Evolutionary conservation across 345 rosid genomes (phyloP), one percentile per base, ranked within the genome.

Genomic region (Bruguiera gymnorhiza): DNA sequence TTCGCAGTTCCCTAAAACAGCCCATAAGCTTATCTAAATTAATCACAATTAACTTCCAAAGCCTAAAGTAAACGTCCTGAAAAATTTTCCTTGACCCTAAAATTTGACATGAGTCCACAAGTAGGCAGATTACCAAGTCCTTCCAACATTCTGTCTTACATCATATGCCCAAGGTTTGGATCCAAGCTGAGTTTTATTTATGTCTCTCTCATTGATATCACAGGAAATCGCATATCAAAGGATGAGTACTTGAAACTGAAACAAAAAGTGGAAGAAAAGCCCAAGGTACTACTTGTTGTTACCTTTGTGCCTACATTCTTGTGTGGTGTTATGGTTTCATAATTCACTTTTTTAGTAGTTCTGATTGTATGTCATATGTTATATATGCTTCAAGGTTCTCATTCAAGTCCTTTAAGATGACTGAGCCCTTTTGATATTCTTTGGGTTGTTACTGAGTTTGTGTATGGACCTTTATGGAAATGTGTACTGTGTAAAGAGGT

Each of bases 201-300:
- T 62, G 23, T 55, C 32, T 46, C 52, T 64, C 55, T 71, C 67
- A 60, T 68, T 59, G 39, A 63, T 67, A 32, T 21, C 76, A 68
- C 88, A 89, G 97, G 96, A 55, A 77, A 78, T 60, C 87, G 89
- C 57, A 80, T 92, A 80, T 84, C 96, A 6, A 84, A 82, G 79
- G 96, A 88, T 52, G 96, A 92, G 76, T 82, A 77, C 76, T 63
- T 81, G 73, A 84, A 84, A 79, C 79, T 85, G 29, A 79, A 79
- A 80, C 61, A 82, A 34, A 89, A 82, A 63, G 83, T 73, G 16
- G 83, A 83, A 71, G 96, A 89, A 74, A 92, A 89, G 77, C 90
- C 92, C 51, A 88, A 88, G 96, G 97, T 89, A 64, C 18, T 58
- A 53, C 9, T 27, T 9, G 13, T 15, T 53, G 26, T 63, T 55